These are phyloP conservation scores for Globisporangium emineosum DNA, from an alignment of 352 stramenopile genomes.

Conservation along the genomic window DNA sequence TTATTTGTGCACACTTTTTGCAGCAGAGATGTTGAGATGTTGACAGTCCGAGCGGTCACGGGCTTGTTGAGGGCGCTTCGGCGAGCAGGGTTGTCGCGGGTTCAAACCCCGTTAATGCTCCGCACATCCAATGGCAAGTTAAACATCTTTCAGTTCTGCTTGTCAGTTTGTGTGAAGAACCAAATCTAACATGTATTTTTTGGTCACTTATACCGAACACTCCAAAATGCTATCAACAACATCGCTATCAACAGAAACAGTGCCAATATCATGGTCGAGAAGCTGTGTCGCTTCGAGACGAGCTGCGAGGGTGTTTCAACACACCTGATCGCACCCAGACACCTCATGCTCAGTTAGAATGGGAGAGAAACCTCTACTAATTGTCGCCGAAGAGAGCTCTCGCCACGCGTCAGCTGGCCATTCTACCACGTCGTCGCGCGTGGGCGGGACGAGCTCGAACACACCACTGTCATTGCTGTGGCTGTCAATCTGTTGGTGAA, in stretches of 20 bases:
- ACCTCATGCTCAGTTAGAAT: too few species aligned
- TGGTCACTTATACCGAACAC: background rate
- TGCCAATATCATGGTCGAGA: background rate
- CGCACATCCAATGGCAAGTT: too few species aligned
- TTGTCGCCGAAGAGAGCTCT: background rate
- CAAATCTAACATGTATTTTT: slow-evolving; percentile 4
- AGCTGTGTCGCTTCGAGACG: background rate
- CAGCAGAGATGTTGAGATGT: too few species aligned
- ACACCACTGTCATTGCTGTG: background rate
- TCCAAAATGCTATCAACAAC: background rate
- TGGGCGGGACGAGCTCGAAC: too few species aligned
- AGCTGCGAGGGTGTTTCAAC: background rate
- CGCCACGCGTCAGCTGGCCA: background rate
- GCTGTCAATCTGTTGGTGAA: background rate
- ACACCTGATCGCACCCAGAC: background rate
- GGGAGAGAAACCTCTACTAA: slow-evolving; percentile 1
- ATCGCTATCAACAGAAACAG: background rate
- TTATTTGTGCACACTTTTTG: too few species aligned
- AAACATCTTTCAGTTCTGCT: slow-evolving; percentile 1
- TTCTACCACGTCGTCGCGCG: background rate
- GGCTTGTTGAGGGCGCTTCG: too few species aligned
- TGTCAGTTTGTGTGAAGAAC: slow-evolving; percentile 1
- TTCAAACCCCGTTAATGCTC: too few species aligned
- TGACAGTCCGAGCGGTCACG: too few species aligned
- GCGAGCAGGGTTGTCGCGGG: too few species aligned